These are phyloP conservation scores for Bruguiera hainesii DNA, from an alignment of 441 rosid species.

Conservation along the genomic window DNA sequence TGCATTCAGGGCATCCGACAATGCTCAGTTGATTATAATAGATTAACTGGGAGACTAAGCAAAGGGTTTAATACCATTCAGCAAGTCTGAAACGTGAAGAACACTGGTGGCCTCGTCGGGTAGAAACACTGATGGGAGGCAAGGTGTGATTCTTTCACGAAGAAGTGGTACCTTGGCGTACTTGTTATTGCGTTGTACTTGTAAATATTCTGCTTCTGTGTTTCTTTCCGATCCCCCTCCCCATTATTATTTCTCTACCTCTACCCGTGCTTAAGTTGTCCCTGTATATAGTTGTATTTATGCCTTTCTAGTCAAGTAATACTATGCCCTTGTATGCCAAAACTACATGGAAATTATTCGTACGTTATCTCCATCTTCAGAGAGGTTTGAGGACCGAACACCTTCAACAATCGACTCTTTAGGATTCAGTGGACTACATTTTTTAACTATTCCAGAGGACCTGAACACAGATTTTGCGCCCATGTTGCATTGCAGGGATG, in stretches of 20 bases:
- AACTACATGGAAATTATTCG: too few relatives aligned
- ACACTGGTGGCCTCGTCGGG: neutral
- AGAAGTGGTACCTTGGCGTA: neutral
- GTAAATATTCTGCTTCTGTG: constrained; percentile 6
- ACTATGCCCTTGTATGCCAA: neutral
- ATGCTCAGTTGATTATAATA: constrained; percentile 64
- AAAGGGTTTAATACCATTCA: neutral
- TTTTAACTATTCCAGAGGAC: too few relatives aligned
- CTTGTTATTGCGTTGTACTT: neutral
- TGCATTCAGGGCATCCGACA: constrained; percentile 91
- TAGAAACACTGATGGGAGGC: neutral
- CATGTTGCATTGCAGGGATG: too few relatives aligned
- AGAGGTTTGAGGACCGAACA: too few relatives aligned
- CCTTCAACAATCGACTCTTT: too few relatives aligned
- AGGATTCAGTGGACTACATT: too few relatives aligned
- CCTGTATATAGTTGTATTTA: neutral
- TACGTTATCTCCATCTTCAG: too few relatives aligned
- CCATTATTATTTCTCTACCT: too few relatives aligned
- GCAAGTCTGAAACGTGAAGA: constrained; percentile 8
- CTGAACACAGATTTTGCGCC: too few relatives aligned
- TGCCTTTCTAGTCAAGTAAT: neutral
- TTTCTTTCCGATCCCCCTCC: neutral
- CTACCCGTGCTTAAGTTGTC: neutral
- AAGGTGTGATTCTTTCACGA: neutral
- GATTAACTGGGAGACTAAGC: neutral